These are phyloP conservation scores for Talaromyces amestolkiae DNA, from an alignment of 2,329 filamentous ascomycete species.

Conservation along the genomic window DNA sequence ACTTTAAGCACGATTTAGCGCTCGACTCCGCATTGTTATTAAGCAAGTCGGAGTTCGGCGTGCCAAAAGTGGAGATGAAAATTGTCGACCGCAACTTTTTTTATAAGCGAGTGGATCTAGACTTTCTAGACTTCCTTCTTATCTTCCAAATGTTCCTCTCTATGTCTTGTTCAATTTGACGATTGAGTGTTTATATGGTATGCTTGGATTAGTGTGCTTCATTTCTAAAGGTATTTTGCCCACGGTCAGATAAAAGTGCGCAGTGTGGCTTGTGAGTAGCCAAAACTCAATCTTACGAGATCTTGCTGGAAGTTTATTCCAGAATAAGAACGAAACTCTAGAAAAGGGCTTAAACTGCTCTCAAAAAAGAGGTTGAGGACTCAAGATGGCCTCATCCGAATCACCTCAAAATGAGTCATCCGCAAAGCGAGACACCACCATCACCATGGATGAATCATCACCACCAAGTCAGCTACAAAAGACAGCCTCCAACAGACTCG, in stretches of 20 bases:
- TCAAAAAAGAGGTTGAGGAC: not conserved
- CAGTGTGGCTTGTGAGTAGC: not conserved
- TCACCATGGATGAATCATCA: not conserved
- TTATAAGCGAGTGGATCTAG: constrained; percentile 6
- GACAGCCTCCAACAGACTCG: not conserved
- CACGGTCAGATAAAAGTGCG: not conserved
- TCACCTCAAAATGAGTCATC: constrained; percentile 1
- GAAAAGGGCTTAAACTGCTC: not conserved
- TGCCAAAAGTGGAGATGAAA: constrained; percentile 1
- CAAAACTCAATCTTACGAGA: not conserved
- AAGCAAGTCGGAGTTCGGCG: not conserved
- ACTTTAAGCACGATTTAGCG: not conserved
- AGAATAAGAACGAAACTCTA: not conserved
- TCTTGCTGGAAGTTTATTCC: not conserved
- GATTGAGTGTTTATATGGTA: too few relatives aligned
- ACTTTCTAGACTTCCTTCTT: not conserved
- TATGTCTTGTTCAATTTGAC: not conserved
- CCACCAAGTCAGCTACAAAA: not conserved
- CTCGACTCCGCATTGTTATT: not conserved
- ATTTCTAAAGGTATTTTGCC: not conserved
- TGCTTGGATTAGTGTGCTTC: not conserved
- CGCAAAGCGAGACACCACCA: not conserved
- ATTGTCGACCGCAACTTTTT: not conserved
- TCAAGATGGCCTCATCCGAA: not conserved
- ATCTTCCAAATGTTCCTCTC: not conserved